These are phyloP conservation scores for Candida michaelii DNA, from an alignment of 805 yeast species.

Conservation along the genomic window DNA sequence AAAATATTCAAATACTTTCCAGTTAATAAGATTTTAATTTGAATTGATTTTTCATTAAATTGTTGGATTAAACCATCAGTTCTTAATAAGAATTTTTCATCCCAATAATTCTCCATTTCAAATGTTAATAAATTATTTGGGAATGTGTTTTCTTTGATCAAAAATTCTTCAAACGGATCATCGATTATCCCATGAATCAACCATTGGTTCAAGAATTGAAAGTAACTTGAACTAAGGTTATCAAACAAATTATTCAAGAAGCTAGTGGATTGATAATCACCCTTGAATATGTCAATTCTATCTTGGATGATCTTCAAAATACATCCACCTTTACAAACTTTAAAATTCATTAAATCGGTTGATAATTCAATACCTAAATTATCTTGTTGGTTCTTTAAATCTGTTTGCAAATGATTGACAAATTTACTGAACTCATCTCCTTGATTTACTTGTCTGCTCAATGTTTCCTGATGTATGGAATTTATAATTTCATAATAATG, in stretches of 20 bases:
- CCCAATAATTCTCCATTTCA: constrained; percentile 66
- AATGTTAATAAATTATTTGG: constrained; percentile 29
- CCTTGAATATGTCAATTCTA: constrained; percentile 56
- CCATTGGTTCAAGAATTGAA: constrained; percentile 77
- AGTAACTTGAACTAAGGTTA: constrained; percentile 60
- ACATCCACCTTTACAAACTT: constrained; percentile 75
- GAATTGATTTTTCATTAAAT: constrained; percentile 51
- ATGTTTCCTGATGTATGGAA: constrained; percentile 50
- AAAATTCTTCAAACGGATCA: constrained; percentile 82
- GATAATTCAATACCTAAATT: constrained; percentile 48
- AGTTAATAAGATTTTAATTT: constrained; percentile 67
- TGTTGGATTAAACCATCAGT: constrained; percentile 74
- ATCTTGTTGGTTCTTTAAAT: constrained; percentile 25
- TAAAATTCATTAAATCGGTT: constrained; percentile 49
- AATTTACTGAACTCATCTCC: constrained; percentile 28
- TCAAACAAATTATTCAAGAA: constrained; percentile 56
- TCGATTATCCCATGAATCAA: constrained; percentile 65
- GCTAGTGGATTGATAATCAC: constrained; percentile 57
- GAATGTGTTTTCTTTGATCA: constrained; percentile 51
- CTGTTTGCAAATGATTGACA: constrained; percentile 39
- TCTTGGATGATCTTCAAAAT: constrained; percentile 62
- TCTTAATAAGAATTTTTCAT: constrained; percentile 69
- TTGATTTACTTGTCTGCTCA: constrained; percentile 23
- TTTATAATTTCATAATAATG: constrained; percentile 60
- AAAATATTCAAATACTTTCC: constrained; percentile 84